Percentiles rank a stretch among this genome's conserved stretches.
Evolutionary conservation across 768 basidiomycete genomes (phyloP).

Genomic region (Termitomyces sp.): DNA sequence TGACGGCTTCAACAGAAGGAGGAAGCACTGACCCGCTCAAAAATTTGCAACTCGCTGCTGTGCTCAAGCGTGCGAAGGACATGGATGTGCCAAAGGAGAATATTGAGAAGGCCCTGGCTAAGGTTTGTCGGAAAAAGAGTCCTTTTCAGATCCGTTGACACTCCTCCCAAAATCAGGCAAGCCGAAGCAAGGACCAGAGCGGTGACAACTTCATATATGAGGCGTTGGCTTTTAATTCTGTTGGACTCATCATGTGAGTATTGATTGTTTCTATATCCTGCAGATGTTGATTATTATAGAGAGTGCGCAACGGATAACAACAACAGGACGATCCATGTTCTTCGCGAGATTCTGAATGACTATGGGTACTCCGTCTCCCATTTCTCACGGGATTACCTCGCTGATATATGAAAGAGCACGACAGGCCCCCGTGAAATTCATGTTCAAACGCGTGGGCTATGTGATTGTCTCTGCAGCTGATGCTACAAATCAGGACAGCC

Average conservation of each 20-base stretch:
- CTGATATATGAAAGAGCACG: conserved; percentile 41
- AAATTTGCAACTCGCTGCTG: conserved; percentile 48
- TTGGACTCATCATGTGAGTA: conserved; percentile 61
- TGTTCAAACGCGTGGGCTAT: conserved; percentile 54
- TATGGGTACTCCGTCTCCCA: conserved; percentile 33
- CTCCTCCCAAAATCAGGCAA: conserved; percentile 28
- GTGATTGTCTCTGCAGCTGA: conserved; percentile 38
- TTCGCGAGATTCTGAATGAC: conserved; percentile 45
- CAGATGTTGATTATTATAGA: conserved; percentile 22
- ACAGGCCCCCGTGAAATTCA: conserved; percentile 57
- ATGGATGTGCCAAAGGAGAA: conserved; percentile 65
- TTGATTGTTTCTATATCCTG: neutral
- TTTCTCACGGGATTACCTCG: neutral
- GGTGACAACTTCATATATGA: conserved; percentile 55
- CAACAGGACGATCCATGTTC: conserved; percentile 53
- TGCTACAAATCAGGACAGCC: conserved; percentile 15
- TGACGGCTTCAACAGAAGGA: conserved; percentile 35
- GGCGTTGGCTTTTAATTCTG: conserved; percentile 51
- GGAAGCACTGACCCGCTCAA: conserved; percentile 49
- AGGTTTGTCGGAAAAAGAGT: conserved; percentile 27
- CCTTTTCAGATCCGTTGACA: neutral
- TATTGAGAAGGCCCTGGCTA: conserved; percentile 56
- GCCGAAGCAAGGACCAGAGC: conserved; percentile 38
- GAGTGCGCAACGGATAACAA: conserved; percentile 62
- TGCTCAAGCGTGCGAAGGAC: conserved; percentile 51